Evolutionary conservation across 169 alveolate species (phyloP), one percentile per base, ranked within the genome.

Genomic region (Perkinsus chesapeaki): DNA sequence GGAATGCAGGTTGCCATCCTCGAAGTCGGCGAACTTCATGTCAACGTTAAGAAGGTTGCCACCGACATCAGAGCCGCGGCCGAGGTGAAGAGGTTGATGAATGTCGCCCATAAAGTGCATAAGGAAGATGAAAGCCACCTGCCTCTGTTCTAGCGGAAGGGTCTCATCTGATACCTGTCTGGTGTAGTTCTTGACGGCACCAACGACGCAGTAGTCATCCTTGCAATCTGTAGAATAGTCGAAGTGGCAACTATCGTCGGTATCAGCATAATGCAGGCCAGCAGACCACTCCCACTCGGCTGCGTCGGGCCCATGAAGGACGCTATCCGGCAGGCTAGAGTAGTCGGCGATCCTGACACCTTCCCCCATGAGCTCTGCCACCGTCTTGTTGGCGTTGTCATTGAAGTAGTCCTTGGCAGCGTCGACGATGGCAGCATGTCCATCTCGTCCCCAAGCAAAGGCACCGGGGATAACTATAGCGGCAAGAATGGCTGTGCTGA

Each of bases 271-370:
- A 16, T 60, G 82, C 0, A 60, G 82, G 27, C 82, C 82, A 60
- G 82, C 82, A 60, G 82, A 60, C 82, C 82, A 60, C 31, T 60
- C 82, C 82, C 82, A 60, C 82, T 60, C 82, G 23, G 82, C 82
- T 60, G 82, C 82, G 23, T 60, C 37, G 82, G 82, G 82, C 7
- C 82, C 82, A 16, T 60, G 82, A 23, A 60, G 82, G 31, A 60
- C 82, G 31, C 82, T 60, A 16, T 60, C 82, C 7, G 82, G 82
- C 3, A 60, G 82, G 27, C 82, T 60, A 3, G 82, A 60, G 23
- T 60, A 60, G 82, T 60, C 82, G 31, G 82, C 82, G 27, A 60
- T 60, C 82, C 82, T 60, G 37, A 60, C 82, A 60, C 31, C 82
- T 16, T 60, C 31, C 27, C 82, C 82, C 82, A 60, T 60, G 82